Percentiles rank a stretch among this genome's conserved stretches.
phyloP scores from a whole-genome alignment of 2,329 filamentous ascomycete species.

The Chrysosporium queenslandicum region DNA sequence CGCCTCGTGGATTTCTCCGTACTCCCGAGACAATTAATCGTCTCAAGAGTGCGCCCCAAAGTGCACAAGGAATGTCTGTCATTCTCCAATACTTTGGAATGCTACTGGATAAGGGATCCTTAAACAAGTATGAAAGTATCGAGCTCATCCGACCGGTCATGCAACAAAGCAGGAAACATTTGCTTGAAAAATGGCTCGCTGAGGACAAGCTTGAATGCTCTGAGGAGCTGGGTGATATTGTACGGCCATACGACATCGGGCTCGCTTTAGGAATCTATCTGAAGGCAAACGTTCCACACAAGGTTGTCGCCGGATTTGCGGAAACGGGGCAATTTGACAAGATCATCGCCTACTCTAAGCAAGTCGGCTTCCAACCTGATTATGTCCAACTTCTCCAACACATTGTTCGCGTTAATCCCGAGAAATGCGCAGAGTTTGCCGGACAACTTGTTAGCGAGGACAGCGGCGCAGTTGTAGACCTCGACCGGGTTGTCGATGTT shows the following conservation, averaged over 20 bases:
- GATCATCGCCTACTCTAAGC: slow-evolving; percentile 81
- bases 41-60: slow-evolving; percentile 78
- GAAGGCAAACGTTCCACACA: slow-evolving; percentile 79
- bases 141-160: slow-evolving; percentile 89
- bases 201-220: slow-evolving; percentile 95
- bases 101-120: slow-evolving; percentile 83
- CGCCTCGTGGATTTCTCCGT: slow-evolving; percentile 86
- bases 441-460: slow-evolving; percentile 85
- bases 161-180: slow-evolving; percentile 84
- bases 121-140: slow-evolving; percentile 89
- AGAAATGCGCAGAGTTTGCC: slow-evolving; percentile 91
- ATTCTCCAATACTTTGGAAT: slow-evolving; percentile 98
- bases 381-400: slow-evolving; percentile 87
- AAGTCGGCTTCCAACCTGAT: slow-evolving; percentile 85
- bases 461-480: slow-evolving; percentile 74
- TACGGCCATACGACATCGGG: slow-evolving; percentile 78
- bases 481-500: slow-evolving; percentile 91
- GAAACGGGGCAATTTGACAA: slow-evolving; percentile 96
- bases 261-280: slow-evolving; percentile 83
- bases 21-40: slow-evolving; percentile 91
- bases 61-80: slow-evolving; percentile 66
- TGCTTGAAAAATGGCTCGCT: slow-evolving; percentile 95
- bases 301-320: slow-evolving; percentile 89
- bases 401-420: slow-evolving; percentile 79
- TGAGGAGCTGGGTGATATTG: slow-evolving; percentile 89